Percentiles rank a stretch among this genome's conserved stretches.
Evolutionary conservation across 805 yeast species (phyloP).

Genomic region (Barnettozyma pratensis): DNA sequence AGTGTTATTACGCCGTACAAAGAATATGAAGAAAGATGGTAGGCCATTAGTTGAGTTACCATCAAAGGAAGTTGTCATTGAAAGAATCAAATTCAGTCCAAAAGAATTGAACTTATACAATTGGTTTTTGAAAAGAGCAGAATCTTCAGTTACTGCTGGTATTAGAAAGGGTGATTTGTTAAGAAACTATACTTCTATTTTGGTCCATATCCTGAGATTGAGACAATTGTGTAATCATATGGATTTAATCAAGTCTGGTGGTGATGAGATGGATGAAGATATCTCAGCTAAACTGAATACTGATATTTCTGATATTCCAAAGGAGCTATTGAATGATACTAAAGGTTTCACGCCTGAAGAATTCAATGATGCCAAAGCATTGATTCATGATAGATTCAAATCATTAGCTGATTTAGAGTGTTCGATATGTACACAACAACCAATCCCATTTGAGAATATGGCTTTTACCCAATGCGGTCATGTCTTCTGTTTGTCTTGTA

Average conservation of each 20-base stretch:
- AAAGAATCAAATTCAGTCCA: slow-evolving; percentile 59
- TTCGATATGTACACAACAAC: slow-evolving; percentile 73
- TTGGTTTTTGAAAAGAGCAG: slow-evolving; percentile 64
- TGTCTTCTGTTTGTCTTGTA: slow-evolving; percentile 67
- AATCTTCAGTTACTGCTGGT: slow-evolving; percentile 53
- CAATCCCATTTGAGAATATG: slow-evolving; percentile 48
- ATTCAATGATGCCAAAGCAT: slow-evolving; percentile 9
- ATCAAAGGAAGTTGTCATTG: slow-evolving; percentile 63
- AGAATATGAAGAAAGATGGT: slow-evolving; percentile 79
- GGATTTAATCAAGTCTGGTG: slow-evolving; percentile 48
- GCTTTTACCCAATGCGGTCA: slow-evolving; percentile 79
- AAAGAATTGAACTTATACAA: slow-evolving; percentile 63
- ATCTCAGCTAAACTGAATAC: slow-evolving; percentile 19
- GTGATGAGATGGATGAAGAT: slow-evolving; percentile 50
- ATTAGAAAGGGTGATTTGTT: slow-evolving; percentile 61
- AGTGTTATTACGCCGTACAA: slow-evolving; percentile 76
- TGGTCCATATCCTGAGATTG: slow-evolving; percentile 76
- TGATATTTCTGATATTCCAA: slow-evolving; percentile 14
- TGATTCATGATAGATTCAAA: slow-evolving; percentile 29
- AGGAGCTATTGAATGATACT: slow-evolving; percentile 11
- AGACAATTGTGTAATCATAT: slow-evolving; percentile 89
- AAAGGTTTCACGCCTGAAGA: slow-evolving; percentile 13
- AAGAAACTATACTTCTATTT: slow-evolving; percentile 68
- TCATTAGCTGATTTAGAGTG: slow-evolving; percentile 57
- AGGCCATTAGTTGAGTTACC: slow-evolving; percentile 73